A percentile compares a stretch with the other conserved stretches of the same genome.
Evolutionary conservation across 768 basidiomycete species (phyloP).

Genomic region (Tulasnella sp.): DNA sequence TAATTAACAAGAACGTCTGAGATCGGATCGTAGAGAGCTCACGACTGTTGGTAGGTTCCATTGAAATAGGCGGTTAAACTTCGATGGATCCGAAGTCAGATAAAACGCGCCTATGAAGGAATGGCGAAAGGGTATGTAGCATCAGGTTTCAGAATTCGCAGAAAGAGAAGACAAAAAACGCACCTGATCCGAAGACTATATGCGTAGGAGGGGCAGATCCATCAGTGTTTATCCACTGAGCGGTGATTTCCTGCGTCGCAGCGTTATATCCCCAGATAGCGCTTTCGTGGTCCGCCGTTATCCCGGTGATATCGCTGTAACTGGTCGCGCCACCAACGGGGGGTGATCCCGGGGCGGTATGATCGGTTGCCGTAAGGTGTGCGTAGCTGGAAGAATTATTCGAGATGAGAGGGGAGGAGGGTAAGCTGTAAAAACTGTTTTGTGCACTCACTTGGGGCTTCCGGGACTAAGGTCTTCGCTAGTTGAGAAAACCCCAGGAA

Average conservation of each 20-base stretch:
- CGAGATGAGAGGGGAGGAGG: neutral
- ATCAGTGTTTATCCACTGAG: neutral
- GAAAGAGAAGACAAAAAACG: too few species aligned
- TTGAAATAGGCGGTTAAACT: too few species aligned
- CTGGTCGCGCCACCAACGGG: neutral
- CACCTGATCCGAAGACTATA: neutral
- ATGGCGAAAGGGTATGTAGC: too few species aligned
- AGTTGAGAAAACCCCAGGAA: neutral
- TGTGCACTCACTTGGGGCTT: neutral
- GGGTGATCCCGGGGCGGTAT: neutral
- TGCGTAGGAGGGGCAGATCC: neutral
- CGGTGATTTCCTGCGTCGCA: neutral
- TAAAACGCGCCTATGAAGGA: too few species aligned
- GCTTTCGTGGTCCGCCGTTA: neutral
- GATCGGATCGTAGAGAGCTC: too few species aligned
- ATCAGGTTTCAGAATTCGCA: too few species aligned
- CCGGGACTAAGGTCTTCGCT: neutral
- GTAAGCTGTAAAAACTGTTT: neutral
- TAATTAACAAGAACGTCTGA: too few species aligned
- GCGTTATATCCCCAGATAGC: neutral
- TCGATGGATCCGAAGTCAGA: too few species aligned
- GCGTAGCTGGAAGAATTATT: neutral
- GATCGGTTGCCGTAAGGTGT: neutral
- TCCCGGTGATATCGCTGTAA: neutral
- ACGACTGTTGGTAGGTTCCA: too few species aligned